A percentile compares a stretch with the other conserved stretches of the same genome.
phyloP scores from a whole-genome alignment of 805 yeast genomes.

The Diddensiella transvaalensis region DNA sequence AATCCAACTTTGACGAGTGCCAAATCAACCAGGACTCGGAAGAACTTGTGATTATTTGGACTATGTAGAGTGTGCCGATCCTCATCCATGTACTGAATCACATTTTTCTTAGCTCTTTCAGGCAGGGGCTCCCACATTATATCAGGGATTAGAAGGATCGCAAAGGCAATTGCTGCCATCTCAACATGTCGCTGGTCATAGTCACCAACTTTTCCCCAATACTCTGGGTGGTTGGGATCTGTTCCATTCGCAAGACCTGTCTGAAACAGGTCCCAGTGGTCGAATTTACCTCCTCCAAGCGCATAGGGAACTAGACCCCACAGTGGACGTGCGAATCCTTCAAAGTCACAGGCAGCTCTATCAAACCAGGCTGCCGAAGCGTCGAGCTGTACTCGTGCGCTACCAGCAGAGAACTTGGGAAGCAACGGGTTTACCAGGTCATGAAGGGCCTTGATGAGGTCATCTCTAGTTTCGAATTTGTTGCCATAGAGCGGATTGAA shows the following conservation, averaged over 20 bases:
- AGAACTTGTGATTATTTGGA: slow-evolving; percentile 31
- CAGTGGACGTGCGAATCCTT: slow-evolving; percentile 33
- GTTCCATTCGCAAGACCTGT: slow-evolving; percentile 31
- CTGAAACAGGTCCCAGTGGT: slow-evolving; percentile 27
- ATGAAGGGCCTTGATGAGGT: slow-evolving; percentile 14
- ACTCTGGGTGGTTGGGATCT: slow-evolving; percentile 30
- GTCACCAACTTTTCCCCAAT: slow-evolving; percentile 31
- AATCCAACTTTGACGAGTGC: slow-evolving; percentile 30
- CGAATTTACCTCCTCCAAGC: slow-evolving; percentile 25
- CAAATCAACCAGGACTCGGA: slow-evolving; percentile 30
- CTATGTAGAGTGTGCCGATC: slow-evolving; percentile 24
- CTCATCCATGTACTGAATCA: slow-evolving; percentile 22
- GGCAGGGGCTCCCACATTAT: slow-evolving; percentile 31
- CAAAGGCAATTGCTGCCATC: slow-evolving; percentile 33
- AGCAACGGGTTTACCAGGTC: slow-evolving; percentile 17
- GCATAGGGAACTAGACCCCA: slow-evolving; percentile 33
- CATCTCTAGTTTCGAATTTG: slow-evolving; percentile 13
- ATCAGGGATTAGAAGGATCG: slow-evolving; percentile 27
- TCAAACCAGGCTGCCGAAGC: slow-evolving; percentile 29
- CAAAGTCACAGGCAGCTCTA: slow-evolving; percentile 27
- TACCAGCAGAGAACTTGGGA: slow-evolving; percentile 13
- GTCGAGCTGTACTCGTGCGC: slow-evolving; percentile 21
- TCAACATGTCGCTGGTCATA: slow-evolving; percentile 31
- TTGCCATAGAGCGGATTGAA: slow-evolving; percentile 11
- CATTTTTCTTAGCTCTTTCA: slow-evolving; percentile 21